Percentiles rank a stretch among this genome's conserved stretches.
Conservation (phyloP, 1,284 basidiomycete genomes). For the Flammula alnicola region DNA sequence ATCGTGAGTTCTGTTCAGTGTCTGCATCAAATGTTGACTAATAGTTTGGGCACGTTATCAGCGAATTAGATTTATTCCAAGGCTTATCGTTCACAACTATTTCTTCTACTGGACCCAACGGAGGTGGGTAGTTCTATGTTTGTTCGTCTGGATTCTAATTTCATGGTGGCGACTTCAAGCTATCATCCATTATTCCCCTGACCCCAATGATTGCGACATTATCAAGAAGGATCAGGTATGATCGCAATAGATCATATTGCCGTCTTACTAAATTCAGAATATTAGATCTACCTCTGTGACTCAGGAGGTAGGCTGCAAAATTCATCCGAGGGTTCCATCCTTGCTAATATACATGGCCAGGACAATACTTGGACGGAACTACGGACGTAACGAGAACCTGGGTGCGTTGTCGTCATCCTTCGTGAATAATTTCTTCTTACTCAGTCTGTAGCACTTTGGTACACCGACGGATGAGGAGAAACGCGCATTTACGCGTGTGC, state of each 20-base stretch:
- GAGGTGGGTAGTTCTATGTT: slow-evolving; percentile 53
- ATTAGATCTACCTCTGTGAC: slow-evolving; percentile 91
- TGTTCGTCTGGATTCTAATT: neutral
- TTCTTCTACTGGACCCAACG: slow-evolving; percentile 88
- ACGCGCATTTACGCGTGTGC: slow-evolving; percentile 89
- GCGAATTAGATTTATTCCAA: slow-evolving; percentile 79
- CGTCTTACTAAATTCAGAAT: neutral
- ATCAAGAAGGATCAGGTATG: slow-evolving; percentile 76
- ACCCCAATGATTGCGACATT: slow-evolving; percentile 72
- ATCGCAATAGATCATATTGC: slow-evolving; percentile 1
- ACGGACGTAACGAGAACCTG: slow-evolving; percentile 93
- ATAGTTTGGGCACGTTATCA: slow-evolving; percentile 21
- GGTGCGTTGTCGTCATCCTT: slow-evolving; percentile 46
- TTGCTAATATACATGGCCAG: slow-evolving; percentile 38
- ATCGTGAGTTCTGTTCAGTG: slow-evolving; percentile 54
- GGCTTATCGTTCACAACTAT: slow-evolving; percentile 94
- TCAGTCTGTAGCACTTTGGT: slow-evolving; percentile 79
- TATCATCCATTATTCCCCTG: slow-evolving; percentile 93
- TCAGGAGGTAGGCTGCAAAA: slow-evolving; percentile 68
- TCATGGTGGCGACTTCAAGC: slow-evolving; percentile 47
- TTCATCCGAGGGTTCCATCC: neutral
- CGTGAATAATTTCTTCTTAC: neutral
- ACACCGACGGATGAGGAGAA: slow-evolving; percentile 83
- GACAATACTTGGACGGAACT: slow-evolving; percentile 91
- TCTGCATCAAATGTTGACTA: slow-evolving; percentile 1